Percentiles rank a stretch among this genome's conserved stretches.
Evolutionary conservation across 1,139 yeast species (phyloP).

Genomic region (Nematodospora anomalae): DNA sequence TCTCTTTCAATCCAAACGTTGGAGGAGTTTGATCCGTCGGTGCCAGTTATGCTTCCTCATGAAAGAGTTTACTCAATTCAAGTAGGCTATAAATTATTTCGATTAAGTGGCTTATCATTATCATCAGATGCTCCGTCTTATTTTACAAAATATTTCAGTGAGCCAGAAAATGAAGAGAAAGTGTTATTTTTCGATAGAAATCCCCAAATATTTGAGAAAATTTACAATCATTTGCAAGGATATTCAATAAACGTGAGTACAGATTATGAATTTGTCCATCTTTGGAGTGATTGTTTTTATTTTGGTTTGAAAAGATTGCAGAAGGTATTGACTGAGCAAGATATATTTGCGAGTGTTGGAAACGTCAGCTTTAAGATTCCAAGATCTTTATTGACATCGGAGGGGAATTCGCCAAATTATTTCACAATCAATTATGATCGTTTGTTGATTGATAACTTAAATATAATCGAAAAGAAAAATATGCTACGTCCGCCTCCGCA

Average conservation of each 20-base stretch:
- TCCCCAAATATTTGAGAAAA: constrained; percentile 66
- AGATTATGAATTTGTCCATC: constrained; percentile 60
- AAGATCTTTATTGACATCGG: constrained; percentile 45
- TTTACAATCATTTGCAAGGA: constrained; percentile 75
- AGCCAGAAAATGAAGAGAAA: constrained; percentile 38
- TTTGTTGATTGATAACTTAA: constrained; percentile 45
- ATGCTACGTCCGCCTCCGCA: constrained; percentile 78
- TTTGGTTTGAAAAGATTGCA: constrained; percentile 63
- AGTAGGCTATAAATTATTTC: constrained; percentile 63
- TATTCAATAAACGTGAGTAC: constrained; percentile 59
- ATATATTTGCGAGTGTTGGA: constrained; percentile 64
- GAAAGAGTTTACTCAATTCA: constrained; percentile 70
- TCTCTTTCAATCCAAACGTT: constrained; percentile 7
- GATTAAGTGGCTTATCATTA: constrained; percentile 76
- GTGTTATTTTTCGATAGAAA: constrained; percentile 74
- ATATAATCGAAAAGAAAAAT: constrained; percentile 35
- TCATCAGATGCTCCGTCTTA: constrained; percentile 77
- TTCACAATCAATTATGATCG: constrained; percentile 63
- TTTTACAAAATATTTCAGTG: constrained; percentile 50
- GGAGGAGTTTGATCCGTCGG: constrained; percentile 42
- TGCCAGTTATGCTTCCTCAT: constrained; percentile 60
- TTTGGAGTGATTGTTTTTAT: constrained; percentile 74
- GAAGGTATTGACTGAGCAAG: constrained; percentile 49
- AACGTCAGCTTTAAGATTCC: constrained; percentile 60
- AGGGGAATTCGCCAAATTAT: constrained; percentile 77